These are phyloP conservation scores for Diplodia mutila DNA, from an alignment of 2,329 filamentous ascomycete genomes.

Conservation along the genomic window DNA sequence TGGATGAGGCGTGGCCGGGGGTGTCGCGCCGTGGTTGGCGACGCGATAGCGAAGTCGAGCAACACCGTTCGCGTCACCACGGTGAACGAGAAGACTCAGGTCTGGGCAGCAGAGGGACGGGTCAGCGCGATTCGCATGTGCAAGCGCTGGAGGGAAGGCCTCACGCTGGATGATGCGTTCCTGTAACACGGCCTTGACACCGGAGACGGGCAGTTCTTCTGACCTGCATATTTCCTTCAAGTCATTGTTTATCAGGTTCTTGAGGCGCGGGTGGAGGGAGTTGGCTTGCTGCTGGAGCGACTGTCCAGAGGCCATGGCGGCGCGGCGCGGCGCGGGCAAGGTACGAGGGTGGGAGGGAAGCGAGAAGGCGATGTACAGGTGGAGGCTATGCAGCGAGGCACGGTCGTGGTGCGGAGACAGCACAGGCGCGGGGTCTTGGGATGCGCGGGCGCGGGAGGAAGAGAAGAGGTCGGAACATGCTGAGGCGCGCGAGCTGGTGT, in stretches of 20 bases:
- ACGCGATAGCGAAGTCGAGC: constrained; percentile 46
- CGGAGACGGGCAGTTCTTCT: constrained; percentile 76
- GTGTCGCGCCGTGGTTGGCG: constrained; percentile 45
- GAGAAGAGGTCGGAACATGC: constrained; percentile 22
- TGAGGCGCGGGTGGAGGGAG: constrained; percentile 51
- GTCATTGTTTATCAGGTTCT: constrained; percentile 64
- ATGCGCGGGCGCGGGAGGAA: constrained; percentile 16
- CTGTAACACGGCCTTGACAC: constrained; percentile 84
- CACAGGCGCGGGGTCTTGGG: constrained; percentile 27
- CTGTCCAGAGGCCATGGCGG: constrained; percentile 41
- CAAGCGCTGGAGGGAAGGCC: constrained; percentile 43
- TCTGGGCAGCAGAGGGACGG: constrained; percentile 36
- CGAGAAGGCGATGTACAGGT: constrained; percentile 3
- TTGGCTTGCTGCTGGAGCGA: constrained; percentile 47
- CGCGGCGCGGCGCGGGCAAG: constrained; percentile 17
- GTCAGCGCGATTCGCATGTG: constrained; percentile 7
- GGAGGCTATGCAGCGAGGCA: not conserved
- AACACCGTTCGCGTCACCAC: constrained; percentile 41
- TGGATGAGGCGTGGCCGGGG: constrained; percentile 34
- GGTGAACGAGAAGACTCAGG: constrained; percentile 40
- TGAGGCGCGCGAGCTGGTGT: constrained; percentile 23
- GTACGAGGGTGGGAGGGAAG: not conserved
- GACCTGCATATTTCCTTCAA: constrained; percentile 76
- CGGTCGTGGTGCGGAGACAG: not conserved
- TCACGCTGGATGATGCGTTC: constrained; percentile 75